Conservation (phyloP, 2,329 filamentous ascomycete species). For the Hymenoscyphus linearis region DNA sequence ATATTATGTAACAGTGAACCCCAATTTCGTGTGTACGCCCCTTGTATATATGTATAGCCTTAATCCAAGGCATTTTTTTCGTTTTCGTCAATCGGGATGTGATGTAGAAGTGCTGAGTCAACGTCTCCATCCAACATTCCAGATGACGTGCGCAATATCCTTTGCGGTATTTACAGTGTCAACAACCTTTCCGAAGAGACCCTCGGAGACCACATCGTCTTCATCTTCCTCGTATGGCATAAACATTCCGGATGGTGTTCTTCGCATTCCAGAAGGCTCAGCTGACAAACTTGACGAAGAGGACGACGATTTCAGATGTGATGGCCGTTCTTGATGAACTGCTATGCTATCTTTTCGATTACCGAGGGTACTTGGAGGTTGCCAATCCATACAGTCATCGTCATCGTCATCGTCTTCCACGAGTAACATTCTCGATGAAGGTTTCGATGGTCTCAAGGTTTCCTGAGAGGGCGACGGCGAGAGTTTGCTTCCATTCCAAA, state of each 20-base stretch:
- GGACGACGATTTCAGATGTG: constrained; percentile 23
- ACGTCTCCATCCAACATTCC: constrained; percentile 47
- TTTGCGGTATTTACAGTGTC: constrained; percentile 58
- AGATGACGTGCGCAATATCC: constrained; percentile 66
- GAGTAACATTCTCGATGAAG: constrained; percentile 54
- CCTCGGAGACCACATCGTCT: constrained; percentile 54
- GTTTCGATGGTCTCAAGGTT: constrained; percentile 64
- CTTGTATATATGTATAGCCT: neutral
- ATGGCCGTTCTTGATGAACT: constrained; percentile 27
- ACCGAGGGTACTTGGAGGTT: constrained; percentile 30
- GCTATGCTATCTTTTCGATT: constrained; percentile 29
- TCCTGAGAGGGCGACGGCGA: constrained; percentile 73
- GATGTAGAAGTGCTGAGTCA: constrained; percentile 12
- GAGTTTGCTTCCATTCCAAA: constrained; percentile 34
- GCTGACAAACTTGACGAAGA: constrained; percentile 41
- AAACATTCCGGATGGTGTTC: constrained; percentile 84
- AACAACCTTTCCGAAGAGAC: constrained; percentile 35
- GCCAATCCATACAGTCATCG: constrained; percentile 50
- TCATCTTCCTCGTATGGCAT: constrained; percentile 81
- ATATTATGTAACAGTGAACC: neutral
- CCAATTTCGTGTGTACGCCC: neutral
- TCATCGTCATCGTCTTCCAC: constrained; percentile 46
- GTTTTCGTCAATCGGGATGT: neutral
- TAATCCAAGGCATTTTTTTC: neutral
- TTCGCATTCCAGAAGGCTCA: constrained; percentile 57